Base-by-base conservation (phyloP, 805 yeast species). In the Ogataea pilisensis region DNA sequence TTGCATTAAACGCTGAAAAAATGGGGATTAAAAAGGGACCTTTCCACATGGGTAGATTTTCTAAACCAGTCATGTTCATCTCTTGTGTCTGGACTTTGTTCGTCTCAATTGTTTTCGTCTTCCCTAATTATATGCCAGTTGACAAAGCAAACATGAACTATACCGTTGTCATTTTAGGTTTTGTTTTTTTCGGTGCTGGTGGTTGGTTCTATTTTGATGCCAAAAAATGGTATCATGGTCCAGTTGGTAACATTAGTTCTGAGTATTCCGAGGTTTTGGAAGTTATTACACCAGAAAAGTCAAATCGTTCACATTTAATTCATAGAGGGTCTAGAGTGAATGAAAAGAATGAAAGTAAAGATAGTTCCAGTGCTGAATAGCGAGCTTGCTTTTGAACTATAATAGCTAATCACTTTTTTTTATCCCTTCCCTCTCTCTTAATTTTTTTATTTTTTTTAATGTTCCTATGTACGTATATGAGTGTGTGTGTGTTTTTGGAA, bases 151-250 rank as follows among this genome's bases (percentile, higher is more conserved):
- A 72, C 37, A 76, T 76, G 82, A 76, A 76, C 57, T 76, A 76
- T 56, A 75, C 80, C 5, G 64, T 66, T 46, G 78, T 70, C 13
- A 71, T 76, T 38, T 34, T 76, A 64, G 80, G 63, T 50, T 43
- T 60, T 59, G 60, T 62, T 58, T 40, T 65, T 39, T 48, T 66
- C 35, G 55, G 50, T 26, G 60, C 68, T 34, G 64, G 68, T 39
- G 57, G 61, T 9, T 78, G 78, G 74, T 78, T 65, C 52, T 43
- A 57, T 11, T 49, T 70, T 7, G 76, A 66, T 51, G 82, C 81
- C 32, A 68, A 57, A 45, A 73, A 72, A 42, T 75, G 79, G 78
- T 77, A 75, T 62, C 55, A 53, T 35, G 83, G 83, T 41, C 82
- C 82, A 8, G 65, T 69, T 46, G 58, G 70, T 41, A 76, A 73